Percentiles rank a stretch among this genome's conserved stretches.
phyloP scores from a whole-genome alignment of 202 grass and related monocot species.

The Tripidium arundinaceum region DNA sequence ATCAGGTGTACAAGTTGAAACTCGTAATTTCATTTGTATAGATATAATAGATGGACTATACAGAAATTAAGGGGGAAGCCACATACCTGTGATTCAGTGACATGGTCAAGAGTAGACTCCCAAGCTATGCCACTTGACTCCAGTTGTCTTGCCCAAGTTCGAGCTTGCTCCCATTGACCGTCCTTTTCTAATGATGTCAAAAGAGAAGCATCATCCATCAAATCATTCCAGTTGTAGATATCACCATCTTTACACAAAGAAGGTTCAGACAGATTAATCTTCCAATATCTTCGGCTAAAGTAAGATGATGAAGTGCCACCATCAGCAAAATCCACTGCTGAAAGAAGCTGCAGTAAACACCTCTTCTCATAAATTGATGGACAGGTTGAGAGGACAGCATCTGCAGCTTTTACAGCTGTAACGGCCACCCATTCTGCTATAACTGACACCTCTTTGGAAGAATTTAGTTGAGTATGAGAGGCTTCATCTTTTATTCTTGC shows the following conservation, averaged over 20 bases:
- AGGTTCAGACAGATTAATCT: slow-evolving; percentile 79
- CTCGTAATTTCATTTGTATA: neutral
- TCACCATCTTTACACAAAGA: slow-evolving; percentile 60
- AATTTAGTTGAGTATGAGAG: slow-evolving; percentile 47
- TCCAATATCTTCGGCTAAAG: slow-evolving; percentile 84
- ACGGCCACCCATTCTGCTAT: slow-evolving; percentile 65
- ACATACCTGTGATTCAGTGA: slow-evolving; percentile 95
- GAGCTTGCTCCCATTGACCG: slow-evolving; percentile 82
- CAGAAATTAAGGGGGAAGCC: neutral
- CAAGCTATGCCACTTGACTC: slow-evolving; percentile 60
- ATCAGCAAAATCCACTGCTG: slow-evolving; percentile 83
- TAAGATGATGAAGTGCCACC: slow-evolving; percentile 72
- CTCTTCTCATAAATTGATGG: slow-evolving; percentile 89
- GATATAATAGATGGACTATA: neutral
- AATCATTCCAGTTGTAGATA: slow-evolving; percentile 65
- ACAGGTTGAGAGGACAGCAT: slow-evolving; percentile 77
- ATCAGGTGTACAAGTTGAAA: neutral
- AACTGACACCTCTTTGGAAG: slow-evolving; percentile 48
- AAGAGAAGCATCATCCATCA: slow-evolving; percentile 75
- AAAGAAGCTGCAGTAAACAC: slow-evolving; percentile 78
- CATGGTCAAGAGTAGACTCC: slow-evolving; percentile 90
- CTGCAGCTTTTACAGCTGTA: slow-evolving; percentile 88
- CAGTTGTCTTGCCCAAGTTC: slow-evolving; percentile 87
- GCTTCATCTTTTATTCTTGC: slow-evolving; percentile 75
- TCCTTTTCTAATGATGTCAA: slow-evolving; percentile 75